Base-by-base conservation (phyloP, 2,329 filamentous ascomycete species). In the Teratosphaeria gauchensis region DNA sequence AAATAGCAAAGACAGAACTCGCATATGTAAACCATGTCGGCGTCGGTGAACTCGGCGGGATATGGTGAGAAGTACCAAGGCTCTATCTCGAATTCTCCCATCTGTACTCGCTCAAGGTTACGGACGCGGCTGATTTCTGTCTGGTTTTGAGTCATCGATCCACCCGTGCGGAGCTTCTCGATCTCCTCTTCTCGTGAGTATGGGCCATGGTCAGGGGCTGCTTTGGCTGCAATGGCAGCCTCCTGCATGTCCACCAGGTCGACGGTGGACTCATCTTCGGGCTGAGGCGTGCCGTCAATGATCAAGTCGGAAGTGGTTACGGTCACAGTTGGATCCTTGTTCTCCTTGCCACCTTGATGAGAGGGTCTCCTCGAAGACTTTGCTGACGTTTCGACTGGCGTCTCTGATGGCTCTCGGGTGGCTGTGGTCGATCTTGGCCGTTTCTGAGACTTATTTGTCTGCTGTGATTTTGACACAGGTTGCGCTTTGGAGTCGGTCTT, bases 31-130 rank as follows among this genome's bases (percentile, higher is more conserved):
- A 97, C 89, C 63, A 94, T 82, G 65, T 99, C 94, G 65, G 88
- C 88, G 66, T 94, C 88, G 24, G 87, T 87, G 72, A 95, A 97
- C 2, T 86, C 80, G 69, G 95, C 88, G 0, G 94, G 94, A 68
- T 99, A 99, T 0, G 94, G 94, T 4, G 91, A 96, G 77, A 99
- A 99, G 74, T 99, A 99, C 94, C 94, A 99, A 0, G 94, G 94
- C 72, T 95, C 95, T 51, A 99, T 84, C 68, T 96, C 90, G 71
- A 86, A 88, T 66, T 87, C 85, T 52, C 94, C 95, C 80, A 99
- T 97, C 72, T 97, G 92, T 3, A 99, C 87, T 65, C 88, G 92
- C 57, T 89, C 90, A 64, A 99, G 85, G 71, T 99, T 99, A 69
- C 94, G 87, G 58, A 99, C 95, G 56, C 95, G 88, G 28, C 92